Conservation (phyloP, 2,329 filamentous ascomycete genomes). For the Sporothrix curviconia region DNA sequence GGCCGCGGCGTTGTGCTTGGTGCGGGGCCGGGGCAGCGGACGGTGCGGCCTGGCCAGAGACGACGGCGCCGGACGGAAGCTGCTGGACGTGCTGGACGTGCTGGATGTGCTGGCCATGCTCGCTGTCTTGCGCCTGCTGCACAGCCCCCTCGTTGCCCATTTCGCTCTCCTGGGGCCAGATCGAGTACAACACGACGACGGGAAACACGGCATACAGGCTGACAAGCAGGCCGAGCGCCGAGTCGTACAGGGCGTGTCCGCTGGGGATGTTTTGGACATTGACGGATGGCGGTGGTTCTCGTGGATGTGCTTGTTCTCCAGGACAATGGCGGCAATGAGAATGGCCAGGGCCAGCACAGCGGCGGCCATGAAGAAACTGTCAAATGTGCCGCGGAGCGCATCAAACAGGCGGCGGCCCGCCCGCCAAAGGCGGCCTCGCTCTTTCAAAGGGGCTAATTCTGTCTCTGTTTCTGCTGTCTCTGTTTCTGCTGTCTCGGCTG, state of each 20-base stretch:
- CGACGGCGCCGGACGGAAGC: no score
- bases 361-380: conserved; percentile 20
- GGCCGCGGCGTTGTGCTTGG: not conserved
- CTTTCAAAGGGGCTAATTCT: no score
- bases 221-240: conserved; percentile 17
- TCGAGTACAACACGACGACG: conserved; percentile 15
- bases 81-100: not conserved
- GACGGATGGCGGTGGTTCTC: not conserved
- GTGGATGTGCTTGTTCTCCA: not conserved
- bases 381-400: conserved; percentile 22
- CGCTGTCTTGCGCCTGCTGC: no score
- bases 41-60: no score
- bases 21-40: no score
- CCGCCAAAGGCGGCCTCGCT: not conserved
- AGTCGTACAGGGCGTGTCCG: conserved; percentile 19
- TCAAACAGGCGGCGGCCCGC: conserved; percentile 22
- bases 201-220: conserved; percentile 14
- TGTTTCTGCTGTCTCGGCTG: no score
- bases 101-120: no score
- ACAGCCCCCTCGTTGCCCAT: no score
- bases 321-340: conserved; percentile 7
- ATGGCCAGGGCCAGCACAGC: conserved; percentile 18
- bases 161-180: conserved; percentile 11
- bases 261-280: conserved; percentile 9
- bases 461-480: no score